Evolutionary conservation across 768 basidiomycete genomes (phyloP), one percentile per base, ranked within the genome.

Genomic region (Rickenella mellea): DNA sequence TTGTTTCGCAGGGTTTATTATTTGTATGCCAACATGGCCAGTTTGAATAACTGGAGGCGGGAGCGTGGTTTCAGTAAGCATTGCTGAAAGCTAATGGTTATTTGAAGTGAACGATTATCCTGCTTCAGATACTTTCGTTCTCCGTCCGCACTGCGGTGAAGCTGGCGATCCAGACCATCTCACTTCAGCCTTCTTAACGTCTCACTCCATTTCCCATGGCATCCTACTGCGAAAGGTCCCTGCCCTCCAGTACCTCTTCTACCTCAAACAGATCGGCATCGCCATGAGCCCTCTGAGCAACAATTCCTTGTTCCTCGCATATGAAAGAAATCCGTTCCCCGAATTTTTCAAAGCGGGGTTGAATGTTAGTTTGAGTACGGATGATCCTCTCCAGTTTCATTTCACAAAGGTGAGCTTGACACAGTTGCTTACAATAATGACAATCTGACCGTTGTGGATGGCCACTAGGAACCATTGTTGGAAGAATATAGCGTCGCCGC

Each of bases 211-310:
- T 56, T 97, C 96, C 8, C 96, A 99, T 55, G 96, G 96, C n/a
- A 99, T 99, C 59, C 70, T 97, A 15, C 74, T 99, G 7, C 84
- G 96, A 45, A 99, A 99, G 62, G 94, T 99, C 5, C 96, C 96
- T 0, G 93, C 93, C 1, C 65, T 99, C 35, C 91, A 94, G 55
- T 99, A 99, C 57, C 76, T 99, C 11, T 99, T 92, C 65, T 99
- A 98, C 60, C 71, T 99, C 49, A 93, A 90, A 63, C 96, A 98
- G 65, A 97, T 98, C 48, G 94, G 96, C 24, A 75, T 99, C 14
- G 96, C 96, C 2, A 99, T 99, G 96, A 92, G 89, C 55, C 96
- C 96, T 2, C 64, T 99, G 35, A 96, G 91, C 62, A 99, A 99
- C 59, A 99, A 99, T 51, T 92, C 96, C 1, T 67, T 99, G 27